Percentiles rank a stretch among this genome's conserved stretches.
phyloP scores from a whole-genome alignment of 1,284 basidiomycete species.

The Ustilago tritici region DNA sequence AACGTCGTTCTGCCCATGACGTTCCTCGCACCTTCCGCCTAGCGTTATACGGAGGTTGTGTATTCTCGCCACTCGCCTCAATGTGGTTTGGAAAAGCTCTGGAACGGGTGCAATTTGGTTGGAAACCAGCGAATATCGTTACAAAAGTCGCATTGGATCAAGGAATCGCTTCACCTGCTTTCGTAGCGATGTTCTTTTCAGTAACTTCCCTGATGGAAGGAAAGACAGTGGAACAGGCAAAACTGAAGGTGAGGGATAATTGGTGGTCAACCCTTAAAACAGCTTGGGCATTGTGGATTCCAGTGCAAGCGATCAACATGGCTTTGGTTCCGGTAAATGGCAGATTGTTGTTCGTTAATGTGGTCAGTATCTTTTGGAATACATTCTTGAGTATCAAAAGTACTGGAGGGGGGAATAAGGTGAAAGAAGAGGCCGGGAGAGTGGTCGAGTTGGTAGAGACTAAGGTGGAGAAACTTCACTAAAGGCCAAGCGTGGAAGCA shows the following conservation, averaged over 20 bases:
- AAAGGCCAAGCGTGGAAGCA: background rate
- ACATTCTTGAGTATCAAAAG: constrained; percentile 57
- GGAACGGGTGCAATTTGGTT: constrained; percentile 46
- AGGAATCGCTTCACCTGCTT: constrained; percentile 47
- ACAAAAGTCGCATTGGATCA: constrained; percentile 61
- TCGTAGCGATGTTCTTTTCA: constrained; percentile 54
- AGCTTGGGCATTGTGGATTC: constrained; percentile 59
- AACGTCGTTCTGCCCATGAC: constrained; percentile 46
- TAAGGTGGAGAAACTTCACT: constrained; percentile 38
- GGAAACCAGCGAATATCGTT: constrained; percentile 40
- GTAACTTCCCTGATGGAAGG: constrained; percentile 56
- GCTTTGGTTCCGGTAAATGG: constrained; percentile 47
- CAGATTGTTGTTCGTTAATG: constrained; percentile 60
- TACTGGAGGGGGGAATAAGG: background rate
- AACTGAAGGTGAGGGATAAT: constrained; percentile 47
- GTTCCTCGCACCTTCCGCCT: constrained; percentile 47
- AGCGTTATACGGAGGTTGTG: constrained; percentile 54
- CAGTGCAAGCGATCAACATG: constrained; percentile 62
- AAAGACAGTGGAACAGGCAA: constrained; percentile 26
- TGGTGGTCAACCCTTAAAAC: constrained; percentile 61
- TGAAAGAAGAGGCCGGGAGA: background rate
- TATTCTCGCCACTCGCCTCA: constrained; percentile 59
- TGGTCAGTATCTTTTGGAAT: constrained; percentile 59
- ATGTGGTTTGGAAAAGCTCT: constrained; percentile 58
- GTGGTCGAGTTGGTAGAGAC: constrained; percentile 34